These are phyloP conservation scores for Millerozyma acaciae DNA, from an alignment of 805 yeast genomes.

Conservation along the genomic window DNA sequence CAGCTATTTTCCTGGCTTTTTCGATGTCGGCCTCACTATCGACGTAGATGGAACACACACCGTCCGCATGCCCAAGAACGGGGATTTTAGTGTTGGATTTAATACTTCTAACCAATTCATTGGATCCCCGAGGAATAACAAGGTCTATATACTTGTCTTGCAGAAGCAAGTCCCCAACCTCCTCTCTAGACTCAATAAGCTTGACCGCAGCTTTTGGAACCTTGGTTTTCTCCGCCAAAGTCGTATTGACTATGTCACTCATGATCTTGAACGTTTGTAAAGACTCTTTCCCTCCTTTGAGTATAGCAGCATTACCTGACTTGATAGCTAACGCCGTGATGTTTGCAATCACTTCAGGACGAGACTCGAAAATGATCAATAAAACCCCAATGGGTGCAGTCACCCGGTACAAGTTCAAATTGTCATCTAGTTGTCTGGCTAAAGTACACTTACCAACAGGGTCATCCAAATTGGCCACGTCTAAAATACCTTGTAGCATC, in stretches of 20 bases:
- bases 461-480: conserved; percentile 84
- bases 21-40: conserved; percentile 72
- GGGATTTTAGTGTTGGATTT: conserved; percentile 90
- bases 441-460: conserved; percentile 89
- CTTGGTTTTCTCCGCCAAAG: conserved; percentile 54
- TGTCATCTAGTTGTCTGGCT: conserved; percentile 84
- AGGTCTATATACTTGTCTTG: conserved; percentile 91
- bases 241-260: conserved; percentile 63
- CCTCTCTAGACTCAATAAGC: conserved; percentile 83
- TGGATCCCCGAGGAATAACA: conserved; percentile 98
- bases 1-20: conserved; percentile 70
- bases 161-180: conserved; percentile 74
- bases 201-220: conserved; percentile 84
- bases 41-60: conserved; percentile 85
- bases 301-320: conserved; percentile 93
- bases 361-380: conserved; percentile 86
- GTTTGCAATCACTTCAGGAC: conserved; percentile 98
- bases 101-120: conserved; percentile 81
- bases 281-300: conserved; percentile 97
- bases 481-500: conserved; percentile 92
- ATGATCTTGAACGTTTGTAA: conserved; percentile 77
- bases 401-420: conserved; percentile 74
- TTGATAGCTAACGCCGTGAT: conserved; percentile 93
- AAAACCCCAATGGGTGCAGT: conserved; percentile 95
- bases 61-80: conserved; percentile 98